These are phyloP conservation scores for Coemansia sp. DNA, from an alignment of 192 early-diverging fungal species.

Conservation along the genomic window DNA sequence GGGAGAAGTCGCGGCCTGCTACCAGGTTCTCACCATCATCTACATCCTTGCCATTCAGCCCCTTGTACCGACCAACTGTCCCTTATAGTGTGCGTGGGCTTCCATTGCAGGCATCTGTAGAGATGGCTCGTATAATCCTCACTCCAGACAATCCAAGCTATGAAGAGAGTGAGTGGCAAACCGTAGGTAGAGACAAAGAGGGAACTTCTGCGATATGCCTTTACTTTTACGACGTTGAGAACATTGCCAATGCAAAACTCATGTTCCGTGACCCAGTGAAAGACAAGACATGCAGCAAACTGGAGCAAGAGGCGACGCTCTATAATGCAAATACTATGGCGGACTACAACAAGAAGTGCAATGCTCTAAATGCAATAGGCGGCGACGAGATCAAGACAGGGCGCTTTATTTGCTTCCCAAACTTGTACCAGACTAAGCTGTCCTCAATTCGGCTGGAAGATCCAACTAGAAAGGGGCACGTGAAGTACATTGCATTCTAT, in stretches of 20 bases:
- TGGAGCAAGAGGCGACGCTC: neutral
- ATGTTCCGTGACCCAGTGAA: neutral
- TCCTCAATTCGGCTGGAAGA: neutral
- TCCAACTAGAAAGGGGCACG: neutral
- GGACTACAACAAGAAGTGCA: neutral
- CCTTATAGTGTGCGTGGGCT: constrained; percentile 35
- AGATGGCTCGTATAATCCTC: constrained; percentile 64
- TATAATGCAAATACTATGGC: neutral
- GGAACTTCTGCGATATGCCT: constrained; percentile 68
- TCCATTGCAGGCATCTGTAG: constrained; percentile 62
- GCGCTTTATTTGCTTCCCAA: neutral
- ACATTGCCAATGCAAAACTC: constrained; percentile 50
- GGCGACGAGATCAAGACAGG: neutral
- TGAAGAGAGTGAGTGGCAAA: constrained; percentile 61
- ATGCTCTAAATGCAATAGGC: neutral
- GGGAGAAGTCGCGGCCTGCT: constrained; percentile 5
- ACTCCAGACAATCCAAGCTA: constrained; percentile 61
- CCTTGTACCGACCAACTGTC: constrained; percentile 15
- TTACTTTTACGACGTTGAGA: constrained; percentile 67
- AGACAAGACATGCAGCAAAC: neutral
- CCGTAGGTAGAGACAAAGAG: constrained; percentile 68
- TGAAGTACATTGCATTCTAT: constrained; percentile 1
- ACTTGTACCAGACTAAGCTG: neutral
- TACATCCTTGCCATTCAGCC: constrained; percentile 16
- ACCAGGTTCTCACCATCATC: constrained; percentile 11